Evolutionary conservation across 352 stramenopile species (phyloP).

Genomic region (Globisporangium cederbergense): DNA sequence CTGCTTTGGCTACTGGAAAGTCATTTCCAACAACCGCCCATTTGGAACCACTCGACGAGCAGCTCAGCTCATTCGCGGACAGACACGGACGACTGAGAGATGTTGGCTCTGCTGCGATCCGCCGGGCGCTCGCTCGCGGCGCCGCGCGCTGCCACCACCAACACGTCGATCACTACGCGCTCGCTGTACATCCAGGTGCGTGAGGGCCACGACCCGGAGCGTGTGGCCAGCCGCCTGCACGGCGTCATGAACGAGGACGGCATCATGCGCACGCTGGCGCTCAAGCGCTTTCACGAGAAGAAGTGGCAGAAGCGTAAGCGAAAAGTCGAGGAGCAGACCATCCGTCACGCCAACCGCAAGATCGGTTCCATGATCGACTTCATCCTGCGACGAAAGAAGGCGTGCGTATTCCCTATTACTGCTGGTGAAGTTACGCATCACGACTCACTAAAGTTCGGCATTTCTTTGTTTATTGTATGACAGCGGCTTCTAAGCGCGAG

Average conservation of each 20-base stretch:
- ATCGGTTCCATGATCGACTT: constrained; percentile 86
- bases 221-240: constrained; percentile 54
- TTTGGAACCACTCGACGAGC: constrained; percentile 9
- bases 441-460: constrained; percentile 1
- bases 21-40: constrained; percentile 5
- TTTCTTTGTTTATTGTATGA: constrained; percentile 3
- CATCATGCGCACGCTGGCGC: constrained; percentile 65
- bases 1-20: constrained; percentile 1
- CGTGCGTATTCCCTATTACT: constrained; percentile 37
- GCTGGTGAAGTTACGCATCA: not conserved
- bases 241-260: constrained; percentile 74
- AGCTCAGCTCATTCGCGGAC: not conserved
- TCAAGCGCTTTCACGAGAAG: constrained; percentile 82
- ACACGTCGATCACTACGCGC: constrained; percentile 20
- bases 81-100: constrained; percentile 2
- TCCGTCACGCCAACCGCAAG: constrained; percentile 75
- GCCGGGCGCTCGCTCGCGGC: constrained; percentile 15
- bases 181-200: constrained; percentile 58
- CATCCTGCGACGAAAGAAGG: constrained; percentile 78
- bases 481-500: constrained; percentile 24
- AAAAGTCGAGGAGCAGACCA: constrained; percentile 74
- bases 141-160: constrained; percentile 13
- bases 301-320: constrained; percentile 80
- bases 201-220: constrained; percentile 42
- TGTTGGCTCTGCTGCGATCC: constrained; percentile 34